Base-by-base conservation (phyloP, 345 rosid species). In the Bruguiera sexangula region DNA sequence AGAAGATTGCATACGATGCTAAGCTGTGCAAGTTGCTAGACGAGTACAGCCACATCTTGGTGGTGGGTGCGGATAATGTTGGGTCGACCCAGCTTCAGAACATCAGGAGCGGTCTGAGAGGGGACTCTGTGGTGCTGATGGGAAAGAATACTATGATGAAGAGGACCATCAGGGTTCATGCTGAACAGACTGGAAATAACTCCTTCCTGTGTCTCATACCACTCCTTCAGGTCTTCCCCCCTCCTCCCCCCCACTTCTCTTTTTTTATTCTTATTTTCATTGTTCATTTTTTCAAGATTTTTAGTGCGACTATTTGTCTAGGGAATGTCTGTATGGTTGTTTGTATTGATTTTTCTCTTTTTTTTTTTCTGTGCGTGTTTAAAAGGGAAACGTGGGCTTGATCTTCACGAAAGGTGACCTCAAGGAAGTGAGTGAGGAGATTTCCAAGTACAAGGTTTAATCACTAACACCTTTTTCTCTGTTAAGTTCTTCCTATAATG, bases 121-220 rank as follows among this genome's bases (percentile, higher is more conserved):
- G 97, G 6, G 91, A 91, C 77, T 91, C 98, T 0, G 54, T 91
- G 4, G 88, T 94, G n/a, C 85, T 94, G 0, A 94, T 94, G 96
- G 98, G 97, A 15, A 94, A 94, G 76, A 94, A 94, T 71, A 94
- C 98, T 0, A 94, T 94, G 97, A 91, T 91, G 98, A 94, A 91
- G 84, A 75, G 98, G 79, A 72, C 97, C 29, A 69, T 94, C 63
- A 82, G 94, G 74, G 76, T 91, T 0, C 97, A 94, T 72, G 63
- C 96, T 16, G 93, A 94, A 48, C 87, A 85, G 27, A 91, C 93
- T 1, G 97, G 96, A 0, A 94, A 87, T 74, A 37, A 62, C 2
- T 73, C 78, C 22, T 82, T 79, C 78, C 88, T 85, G 15, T 88
- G 68, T 73, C 91, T 94, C 52, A 69, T 88, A 60, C 93, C 96